Conservation (phyloP, 208 protist genomes). For the Naegleria gruberi region DNA sequence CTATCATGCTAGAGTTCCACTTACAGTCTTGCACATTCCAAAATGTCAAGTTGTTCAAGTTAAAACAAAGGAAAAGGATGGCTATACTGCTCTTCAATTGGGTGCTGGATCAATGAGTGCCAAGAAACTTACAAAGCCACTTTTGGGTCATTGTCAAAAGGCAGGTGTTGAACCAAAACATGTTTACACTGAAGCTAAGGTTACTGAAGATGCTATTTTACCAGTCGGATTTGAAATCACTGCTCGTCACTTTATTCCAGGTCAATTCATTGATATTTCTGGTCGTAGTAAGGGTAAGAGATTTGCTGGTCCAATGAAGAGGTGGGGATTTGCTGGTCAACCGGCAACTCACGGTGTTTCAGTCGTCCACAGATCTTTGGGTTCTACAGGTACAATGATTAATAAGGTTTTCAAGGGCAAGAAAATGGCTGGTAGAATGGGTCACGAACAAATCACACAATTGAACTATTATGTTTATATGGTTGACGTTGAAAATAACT, state of each 20-base stretch:
- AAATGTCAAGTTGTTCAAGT: conserved; percentile 12
- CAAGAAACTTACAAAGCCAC: neutral
- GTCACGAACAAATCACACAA: conserved; percentile 29
- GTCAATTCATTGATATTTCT: conserved; percentile 68
- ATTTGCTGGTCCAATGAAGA: conserved; percentile 78
- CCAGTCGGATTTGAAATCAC: conserved; percentile 80
- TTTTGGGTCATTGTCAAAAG: conserved; percentile 36
- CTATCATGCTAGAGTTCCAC: neutral
- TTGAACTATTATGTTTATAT: conserved; percentile 36
- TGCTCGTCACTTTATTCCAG: conserved; percentile 80
- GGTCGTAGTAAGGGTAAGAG: conserved; percentile 83
- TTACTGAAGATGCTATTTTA: conserved; percentile 75
- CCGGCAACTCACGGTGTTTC: conserved; percentile 55
- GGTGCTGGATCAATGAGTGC: neutral
- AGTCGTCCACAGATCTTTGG: conserved; percentile 37
- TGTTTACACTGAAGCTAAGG: conserved; percentile 61
- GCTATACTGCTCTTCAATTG: neutral
- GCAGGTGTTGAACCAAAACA: conserved; percentile 77
- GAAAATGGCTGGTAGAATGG: conserved; percentile 56
- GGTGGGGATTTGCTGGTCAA: conserved; percentile 77
- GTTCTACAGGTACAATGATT: conserved; percentile 39
- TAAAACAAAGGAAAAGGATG: conserved; percentile 22
- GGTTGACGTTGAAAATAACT: neutral
- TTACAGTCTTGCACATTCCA: neutral
- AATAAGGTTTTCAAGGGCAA: conserved; percentile 48